Conservation (phyloP, 257 asterid species). For the Solanum tacnaense region DNA sequence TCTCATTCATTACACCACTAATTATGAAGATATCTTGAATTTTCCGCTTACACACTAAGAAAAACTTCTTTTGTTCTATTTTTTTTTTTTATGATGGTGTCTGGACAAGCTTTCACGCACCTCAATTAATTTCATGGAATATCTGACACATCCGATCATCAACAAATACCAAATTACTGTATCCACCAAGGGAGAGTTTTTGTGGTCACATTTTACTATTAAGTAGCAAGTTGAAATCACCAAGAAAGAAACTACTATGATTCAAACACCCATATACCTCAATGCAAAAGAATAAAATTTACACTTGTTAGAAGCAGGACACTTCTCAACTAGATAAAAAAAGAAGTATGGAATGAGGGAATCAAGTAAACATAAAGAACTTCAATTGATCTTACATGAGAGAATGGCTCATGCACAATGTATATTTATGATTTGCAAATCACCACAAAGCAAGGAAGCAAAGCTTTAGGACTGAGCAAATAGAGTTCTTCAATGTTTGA, state of each 20-base stretch:
- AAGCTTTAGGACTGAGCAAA: conserved; percentile 73
- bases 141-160: background rate
- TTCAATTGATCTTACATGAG: background rate
- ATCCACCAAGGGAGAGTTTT: background rate
- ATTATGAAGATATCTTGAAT: background rate
- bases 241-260: background rate
- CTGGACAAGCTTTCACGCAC: background rate
- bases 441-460: conserved; percentile 90
- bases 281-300: background rate
- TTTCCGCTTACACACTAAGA: background rate
- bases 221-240: background rate
- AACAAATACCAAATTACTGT: no score
- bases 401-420: background rate
- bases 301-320: background rate
- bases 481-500: conserved; percentile 80
- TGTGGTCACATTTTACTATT: background rate
- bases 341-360: background rate
- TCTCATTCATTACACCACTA: background rate
- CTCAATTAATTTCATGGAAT: background rate
- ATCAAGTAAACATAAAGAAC: background rate
- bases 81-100: no score
- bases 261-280: background rate
- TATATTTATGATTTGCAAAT: conserved; percentile 35
- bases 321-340: background rate
- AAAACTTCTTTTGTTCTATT: background rate